Conservation (phyloP, 1,284 basidiomycete species). For the Pascua guehoae region DNA sequence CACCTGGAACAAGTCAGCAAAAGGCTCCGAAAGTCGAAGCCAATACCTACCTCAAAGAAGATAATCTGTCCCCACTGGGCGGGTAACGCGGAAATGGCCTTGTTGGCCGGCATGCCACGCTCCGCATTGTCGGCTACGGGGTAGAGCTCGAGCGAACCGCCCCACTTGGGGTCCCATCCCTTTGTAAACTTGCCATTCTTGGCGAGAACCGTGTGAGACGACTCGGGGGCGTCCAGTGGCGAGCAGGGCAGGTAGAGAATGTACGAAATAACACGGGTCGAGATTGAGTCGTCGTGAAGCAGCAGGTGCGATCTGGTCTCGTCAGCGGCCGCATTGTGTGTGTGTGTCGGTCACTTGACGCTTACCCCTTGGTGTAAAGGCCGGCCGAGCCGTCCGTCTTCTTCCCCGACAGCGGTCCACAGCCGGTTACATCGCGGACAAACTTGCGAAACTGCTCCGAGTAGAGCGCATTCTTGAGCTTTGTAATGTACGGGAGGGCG, state of each 20-base stretch:
- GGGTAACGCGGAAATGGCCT: constrained; percentile 37
- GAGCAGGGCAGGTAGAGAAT: constrained; percentile 96
- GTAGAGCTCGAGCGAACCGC: constrained; percentile 94
- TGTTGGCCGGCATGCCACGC: constrained; percentile 43
- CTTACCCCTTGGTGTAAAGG: constrained; percentile 68
- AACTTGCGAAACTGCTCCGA: constrained; percentile 79
- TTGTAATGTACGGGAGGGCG: constrained; percentile 71
- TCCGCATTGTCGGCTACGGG: constrained; percentile 54
- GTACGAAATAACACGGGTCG: constrained; percentile 89
- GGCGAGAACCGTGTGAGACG: constrained; percentile 25
- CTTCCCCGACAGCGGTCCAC: constrained; percentile 80
- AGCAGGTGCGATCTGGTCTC: constrained; percentile 70
- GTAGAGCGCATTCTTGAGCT: constrained; percentile 88
- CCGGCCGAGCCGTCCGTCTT: constrained; percentile 97
- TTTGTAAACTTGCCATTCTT: constrained; percentile 46
- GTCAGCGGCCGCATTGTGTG: not conserved
- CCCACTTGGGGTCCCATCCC: constrained; percentile 75
- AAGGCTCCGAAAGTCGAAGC: too few species aligned
- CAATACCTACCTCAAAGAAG: constrained; percentile 59
- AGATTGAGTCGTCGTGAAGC: constrained; percentile 98
- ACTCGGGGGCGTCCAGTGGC: constrained; percentile 53
- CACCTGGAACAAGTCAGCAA: constrained; percentile 53
- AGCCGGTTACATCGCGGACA: constrained; percentile 83
- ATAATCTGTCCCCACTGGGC: constrained; percentile 92
- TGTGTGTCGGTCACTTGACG: not conserved